Base-by-base conservation (phyloP, 371 early-diverging fungal genomes). In the Actinomortierella ambigua region DNA sequence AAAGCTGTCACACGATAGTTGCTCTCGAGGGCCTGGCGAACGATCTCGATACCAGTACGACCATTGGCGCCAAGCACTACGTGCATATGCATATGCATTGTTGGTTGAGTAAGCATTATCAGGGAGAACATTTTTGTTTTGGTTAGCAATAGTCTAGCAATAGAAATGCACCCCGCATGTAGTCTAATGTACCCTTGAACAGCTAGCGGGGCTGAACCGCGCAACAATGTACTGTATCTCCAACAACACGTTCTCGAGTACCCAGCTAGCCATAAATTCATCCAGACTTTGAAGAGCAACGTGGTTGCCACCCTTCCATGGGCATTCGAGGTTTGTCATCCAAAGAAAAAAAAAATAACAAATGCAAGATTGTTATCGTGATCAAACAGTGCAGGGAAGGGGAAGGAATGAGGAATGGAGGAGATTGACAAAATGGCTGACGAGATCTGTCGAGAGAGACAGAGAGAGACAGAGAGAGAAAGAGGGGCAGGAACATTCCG, bases 1-100 rank as follows among this genome's bases (percentile, higher is more conserved):
- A 73, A 73, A 20, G 73, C 73, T 2, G 73, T 73, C 29, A 73
- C 73, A 23, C 73, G 59, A 50, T 71, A 71, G 40, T 71, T 71
- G 34, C 58, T 58, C 20, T 55, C 66, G 14, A 71, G 57, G 23
- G 63, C 73, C 40, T 71, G 73, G 41, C 62, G 65, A 22, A 71
- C 73, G 5, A 71, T 24, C 42, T 71, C 73, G 2, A 71, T 43
- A 6, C 73, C 73, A 28, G 73, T 71, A 24, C 73, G 58, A 24
- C 73, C 73, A 39, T 66, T 71, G 18, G 73, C 73, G n/a, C 73
- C 73, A 47, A 71, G 47, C 15, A 71, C 73, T 71, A 49, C 34
- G 48, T 34, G 5, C 7, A 13, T 20, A 39, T 43, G 3, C 26
- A 39, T 13, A 27, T 27, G 22, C 3, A 17, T 9, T 13, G n/a